Conservation (phyloP, 2,329 filamentous ascomycete species). For the Alternaria triticina region DNA sequence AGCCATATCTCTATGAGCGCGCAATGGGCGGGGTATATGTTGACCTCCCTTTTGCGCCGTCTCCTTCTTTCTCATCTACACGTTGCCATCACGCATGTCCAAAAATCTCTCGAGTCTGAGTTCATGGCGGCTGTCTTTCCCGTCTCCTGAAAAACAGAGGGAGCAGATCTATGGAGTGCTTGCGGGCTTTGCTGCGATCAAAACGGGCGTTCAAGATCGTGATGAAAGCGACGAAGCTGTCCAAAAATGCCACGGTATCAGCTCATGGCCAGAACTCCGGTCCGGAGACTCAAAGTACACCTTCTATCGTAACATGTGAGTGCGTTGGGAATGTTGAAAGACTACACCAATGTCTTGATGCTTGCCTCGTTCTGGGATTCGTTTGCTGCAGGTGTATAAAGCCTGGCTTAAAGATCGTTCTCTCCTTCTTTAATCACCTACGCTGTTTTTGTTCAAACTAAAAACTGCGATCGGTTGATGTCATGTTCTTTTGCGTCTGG, state of each 20-base stretch:
- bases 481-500: too few relatives aligned
- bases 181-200: background rate
- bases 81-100: background rate
- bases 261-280: background rate
- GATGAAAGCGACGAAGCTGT: background rate
- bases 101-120: background rate
- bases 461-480: too few relatives aligned
- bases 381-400: background rate
- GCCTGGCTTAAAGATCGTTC: fast-evolving
- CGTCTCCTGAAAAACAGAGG: background rate
- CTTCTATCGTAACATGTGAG: fast-evolving
- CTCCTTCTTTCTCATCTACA: background rate
- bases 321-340: background rate
- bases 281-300: fast-evolving
- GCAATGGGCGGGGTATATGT: background rate
- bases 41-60: background rate
- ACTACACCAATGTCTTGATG: background rate
- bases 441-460: background rate
- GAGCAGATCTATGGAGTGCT: too few relatives aligned
- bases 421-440: background rate
- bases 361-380: background rate
- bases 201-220: background rate
- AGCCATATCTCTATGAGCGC: too few relatives aligned
- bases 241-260: background rate
- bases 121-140: background rate